Evolutionary conservation across 2,329 filamentous ascomycete genomes (phyloP), one percentile per base, ranked within the genome.

Genomic region (Emmonsiellopsis sp.): DNA sequence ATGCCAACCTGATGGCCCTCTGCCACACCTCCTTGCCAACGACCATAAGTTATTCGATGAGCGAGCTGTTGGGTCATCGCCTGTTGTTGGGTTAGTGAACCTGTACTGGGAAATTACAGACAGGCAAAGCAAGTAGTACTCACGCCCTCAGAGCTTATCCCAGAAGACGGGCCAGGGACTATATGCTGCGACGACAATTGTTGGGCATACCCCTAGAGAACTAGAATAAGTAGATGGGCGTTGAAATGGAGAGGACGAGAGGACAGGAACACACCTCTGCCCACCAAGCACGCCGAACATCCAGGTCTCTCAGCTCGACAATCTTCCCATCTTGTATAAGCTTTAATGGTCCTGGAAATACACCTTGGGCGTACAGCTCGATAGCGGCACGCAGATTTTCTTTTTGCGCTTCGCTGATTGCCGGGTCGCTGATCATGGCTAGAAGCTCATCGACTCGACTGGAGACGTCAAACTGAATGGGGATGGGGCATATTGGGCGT

Each of bases 271-370:
- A 51, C 50, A 55, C 53, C 38, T 55, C 53, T 15, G 44, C 26
- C 53, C 53, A 55, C 34, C 42, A 55, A 46, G 53, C 35, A 26
- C 16, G 35, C n/a, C 26, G 26, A 13, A 40, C 6, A 55, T 52
- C 42, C 41, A 52, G 0, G 9, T 46, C 41, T 16, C 47, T n/a
- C 32, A 47, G 40, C 40, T 15, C 16, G 16, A 51, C 34, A 37
- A 55, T 37, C 44, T 55, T 52, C 32, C 47, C 53, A 13, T 52
- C 42, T 34, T 51, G 37, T 9, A 44, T 43, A 11, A 43, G 9
- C 16, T 13, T 32, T 4, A 1, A 30, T 7, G 15, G 26, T 13
- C 37, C 40, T 8, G 38, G 50, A 10, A 51, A 37, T 5, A 26
- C 40, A 16, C 13, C 31, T 51, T 42, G 20, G 9, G 32, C 13